Evolutionary conservation across 768 basidiomycete genomes (phyloP).

Genomic region (Tulasnella sp.): DNA sequence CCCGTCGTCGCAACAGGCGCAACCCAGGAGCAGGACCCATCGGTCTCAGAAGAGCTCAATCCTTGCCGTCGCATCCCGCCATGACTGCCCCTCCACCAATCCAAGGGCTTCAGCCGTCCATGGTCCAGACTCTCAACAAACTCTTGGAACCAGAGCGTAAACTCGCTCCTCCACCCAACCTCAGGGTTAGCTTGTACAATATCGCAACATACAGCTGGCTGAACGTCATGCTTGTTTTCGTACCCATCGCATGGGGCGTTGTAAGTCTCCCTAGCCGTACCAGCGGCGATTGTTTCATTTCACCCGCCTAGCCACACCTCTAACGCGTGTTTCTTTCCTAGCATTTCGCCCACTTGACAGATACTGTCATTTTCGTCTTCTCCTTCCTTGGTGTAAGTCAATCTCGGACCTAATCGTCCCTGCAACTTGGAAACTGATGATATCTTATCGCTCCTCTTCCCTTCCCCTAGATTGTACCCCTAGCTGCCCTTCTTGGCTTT

Average conservation of each 20-base stretch:
- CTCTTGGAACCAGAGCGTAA: constrained; percentile 25
- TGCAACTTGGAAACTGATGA: neutral
- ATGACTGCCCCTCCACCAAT: constrained; percentile 5
- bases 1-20: constrained; percentile 21
- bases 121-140: constrained; percentile 27
- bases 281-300: neutral
- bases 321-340: neutral
- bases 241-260: constrained; percentile 28
- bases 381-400: constrained; percentile 23
- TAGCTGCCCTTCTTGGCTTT: constrained; percentile 46
- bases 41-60: constrained; percentile 14
- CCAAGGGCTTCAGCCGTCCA: constrained; percentile 19
- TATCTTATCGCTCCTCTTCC: neutral
- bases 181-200: constrained; percentile 23
- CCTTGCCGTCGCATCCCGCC: constrained; percentile 27
- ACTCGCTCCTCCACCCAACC: constrained; percentile 26
- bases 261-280: neutral
- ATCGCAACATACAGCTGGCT: constrained; percentile 24
- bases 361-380: constrained; percentile 26
- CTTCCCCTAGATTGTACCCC: constrained; percentile 23
- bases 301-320: neutral
- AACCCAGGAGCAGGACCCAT: neutral
- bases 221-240: constrained; percentile 22
- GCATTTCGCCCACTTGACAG: constrained; percentile 16
- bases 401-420: neutral